Evolutionary conservation across 257 asterid species (phyloP).

Genomic region (Verbena officinalis): DNA sequence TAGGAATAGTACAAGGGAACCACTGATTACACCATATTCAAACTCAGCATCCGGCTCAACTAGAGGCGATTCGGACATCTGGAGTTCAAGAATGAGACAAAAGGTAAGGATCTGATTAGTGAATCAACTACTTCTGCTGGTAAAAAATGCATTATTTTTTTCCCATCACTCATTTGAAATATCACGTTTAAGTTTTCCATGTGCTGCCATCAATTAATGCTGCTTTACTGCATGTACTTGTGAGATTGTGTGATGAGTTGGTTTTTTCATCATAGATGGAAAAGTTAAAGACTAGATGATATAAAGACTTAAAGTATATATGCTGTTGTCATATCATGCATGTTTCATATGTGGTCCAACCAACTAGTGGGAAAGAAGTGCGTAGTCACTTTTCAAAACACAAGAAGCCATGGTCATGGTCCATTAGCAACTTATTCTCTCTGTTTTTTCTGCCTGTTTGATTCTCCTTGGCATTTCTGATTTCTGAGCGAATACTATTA

Average conservation of each 20-base stretch:
- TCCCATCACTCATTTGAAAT: conserved; percentile 1
- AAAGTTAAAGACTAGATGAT: conserved; percentile 1
- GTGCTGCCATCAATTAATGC: neutral
- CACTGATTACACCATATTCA: conserved; percentile 52
- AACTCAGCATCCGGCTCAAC: conserved; percentile 49
- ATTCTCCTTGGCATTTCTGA: conserved; percentile 5
- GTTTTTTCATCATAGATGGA: neutral
- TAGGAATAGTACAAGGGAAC: conserved; percentile 59
- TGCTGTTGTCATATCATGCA: conserved; percentile 4
- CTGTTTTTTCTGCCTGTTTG: conserved; percentile 2
- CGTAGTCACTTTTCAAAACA: too few relatives aligned
- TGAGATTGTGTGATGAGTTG: conserved; percentile 10
- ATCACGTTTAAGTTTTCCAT: neutral
- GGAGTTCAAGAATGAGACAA: conserved; percentile 81
- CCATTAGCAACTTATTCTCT: conserved; percentile 11
- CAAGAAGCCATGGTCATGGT: conserved; percentile 1
- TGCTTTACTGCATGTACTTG: neutral
- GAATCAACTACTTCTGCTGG: neutral
- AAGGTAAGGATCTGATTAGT: conserved; percentile 51
- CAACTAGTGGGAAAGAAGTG: neutral
- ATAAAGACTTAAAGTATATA: neutral
- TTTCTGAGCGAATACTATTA: neutral
- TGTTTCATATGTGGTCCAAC: conserved; percentile 15
- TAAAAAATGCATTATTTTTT: neutral
- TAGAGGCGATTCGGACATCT: conserved; percentile 70